phyloP scores from a whole-genome alignment of 2,329 filamentous ascomycete species.

The Phaeosphaeria sp. region DNA sequence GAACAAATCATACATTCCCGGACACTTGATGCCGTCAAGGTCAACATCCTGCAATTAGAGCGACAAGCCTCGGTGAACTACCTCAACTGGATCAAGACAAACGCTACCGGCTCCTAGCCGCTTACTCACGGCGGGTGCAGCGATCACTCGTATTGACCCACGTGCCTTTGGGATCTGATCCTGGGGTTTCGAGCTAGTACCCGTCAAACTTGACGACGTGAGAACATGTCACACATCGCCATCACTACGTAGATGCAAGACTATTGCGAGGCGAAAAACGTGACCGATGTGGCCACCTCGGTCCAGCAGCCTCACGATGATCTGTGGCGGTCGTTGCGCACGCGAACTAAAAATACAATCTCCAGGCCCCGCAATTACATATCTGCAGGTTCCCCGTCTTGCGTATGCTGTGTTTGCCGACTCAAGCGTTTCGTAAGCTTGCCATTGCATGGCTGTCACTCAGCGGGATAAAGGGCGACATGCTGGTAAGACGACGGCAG shows the following conservation, averaged over 20 bases:
- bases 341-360: conserved; percentile 17
- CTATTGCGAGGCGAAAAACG: neutral
- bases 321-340: conserved; percentile 10
- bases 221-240: neutral
- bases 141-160: conserved; percentile 39
- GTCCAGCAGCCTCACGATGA: neutral
- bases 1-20: neutral
- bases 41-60: neutral
- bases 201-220: conserved; percentile 9
- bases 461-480: conserved; percentile 7
- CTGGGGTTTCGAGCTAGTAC: conserved; percentile 33
- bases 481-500: neutral
- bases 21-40: neutral
- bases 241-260: neutral
- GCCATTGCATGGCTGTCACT: conserved; percentile 7
- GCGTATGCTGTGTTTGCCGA: conserved; percentile 13
- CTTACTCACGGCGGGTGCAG: conserved; percentile 23
- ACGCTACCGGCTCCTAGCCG: conserved; percentile 8
- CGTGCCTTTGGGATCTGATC: conserved; percentile 28
- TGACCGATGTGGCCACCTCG: conserved; percentile 2
- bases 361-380: conserved; percentile 14
- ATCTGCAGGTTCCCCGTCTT: conserved; percentile 13
- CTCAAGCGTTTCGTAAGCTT: conserved; percentile 19
- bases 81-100: neutral
- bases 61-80: neutral